These are phyloP conservation scores for Metarhizium robertsii DNA, from an alignment of 2,329 filamentous ascomycete species.

Conservation along the genomic window DNA sequence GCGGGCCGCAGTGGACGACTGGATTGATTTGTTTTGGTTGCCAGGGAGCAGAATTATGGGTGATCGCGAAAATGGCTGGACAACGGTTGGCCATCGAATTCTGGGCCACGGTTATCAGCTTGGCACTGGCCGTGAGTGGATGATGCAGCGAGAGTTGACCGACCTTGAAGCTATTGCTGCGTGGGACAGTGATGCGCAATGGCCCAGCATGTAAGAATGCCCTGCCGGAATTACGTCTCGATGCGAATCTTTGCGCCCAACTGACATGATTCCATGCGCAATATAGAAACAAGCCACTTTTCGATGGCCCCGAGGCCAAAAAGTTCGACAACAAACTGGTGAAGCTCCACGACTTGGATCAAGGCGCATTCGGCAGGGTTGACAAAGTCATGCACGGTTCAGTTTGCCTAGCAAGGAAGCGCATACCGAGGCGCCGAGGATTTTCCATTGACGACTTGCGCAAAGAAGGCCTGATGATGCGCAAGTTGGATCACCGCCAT, in stretches of 20 bases:
- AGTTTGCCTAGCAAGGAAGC: conserved; percentile 36
- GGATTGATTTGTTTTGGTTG: not conserved
- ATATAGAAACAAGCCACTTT: conserved; percentile 19
- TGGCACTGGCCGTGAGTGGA: conserved; percentile 12
- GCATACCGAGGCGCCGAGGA: conserved; percentile 26
- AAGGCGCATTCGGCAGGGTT: conserved; percentile 33
- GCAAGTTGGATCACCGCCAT: conserved; percentile 36
- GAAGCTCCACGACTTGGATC: conserved; percentile 28
- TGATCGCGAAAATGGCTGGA: conserved; percentile 22
- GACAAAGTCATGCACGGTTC: conserved; percentile 31
- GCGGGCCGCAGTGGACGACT: not conserved
- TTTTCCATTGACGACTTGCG: conserved; percentile 31
- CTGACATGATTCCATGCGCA: not conserved
- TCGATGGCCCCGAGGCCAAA: conserved; percentile 22
- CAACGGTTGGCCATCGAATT: conserved; percentile 19
- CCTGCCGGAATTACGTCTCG: not conserved
- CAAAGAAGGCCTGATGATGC: conserved; percentile 37
- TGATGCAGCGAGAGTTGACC: conserved; percentile 19
- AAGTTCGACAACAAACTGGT: conserved; percentile 23
- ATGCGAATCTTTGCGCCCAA: not conserved
- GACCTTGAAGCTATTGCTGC: conserved; percentile 21
- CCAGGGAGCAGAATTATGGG: conserved; percentile 12
- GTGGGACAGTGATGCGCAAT: conserved; percentile 23
- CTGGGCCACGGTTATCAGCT: conserved; percentile 10
- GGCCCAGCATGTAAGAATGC: conserved; percentile 23